Conservation (phyloP, 768 basidiomycete genomes). For the Boletus eberwhitei region DNA sequence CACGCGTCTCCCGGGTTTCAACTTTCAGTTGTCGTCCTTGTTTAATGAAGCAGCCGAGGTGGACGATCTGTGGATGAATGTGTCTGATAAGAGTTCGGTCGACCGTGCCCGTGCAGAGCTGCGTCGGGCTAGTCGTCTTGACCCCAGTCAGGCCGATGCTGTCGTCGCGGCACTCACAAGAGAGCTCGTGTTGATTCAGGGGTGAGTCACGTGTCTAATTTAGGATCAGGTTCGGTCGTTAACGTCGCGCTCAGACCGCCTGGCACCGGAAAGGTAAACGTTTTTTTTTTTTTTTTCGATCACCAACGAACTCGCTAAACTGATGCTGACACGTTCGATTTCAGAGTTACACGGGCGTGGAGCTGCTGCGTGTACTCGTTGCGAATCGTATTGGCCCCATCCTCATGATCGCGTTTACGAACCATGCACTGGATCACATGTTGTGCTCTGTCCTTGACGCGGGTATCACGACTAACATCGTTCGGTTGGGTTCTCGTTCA, state of each 20-base stretch:
- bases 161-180: conserved; percentile 57
- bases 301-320: background rate
- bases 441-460: conserved; percentile 62
- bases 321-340: background rate
- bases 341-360: conserved; percentile 65
- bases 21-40: conserved; percentile 53
- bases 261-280: conserved; percentile 68
- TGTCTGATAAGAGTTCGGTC: conserved; percentile 43
- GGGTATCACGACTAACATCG: conserved; percentile 56
- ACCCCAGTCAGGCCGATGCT: conserved; percentile 69
- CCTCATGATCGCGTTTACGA: conserved; percentile 64
- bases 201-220: conserved; percentile 38
- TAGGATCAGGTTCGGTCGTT: background rate
- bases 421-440: conserved; percentile 78
- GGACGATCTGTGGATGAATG: conserved; percentile 39
- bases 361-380: conserved; percentile 65
- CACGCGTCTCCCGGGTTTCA: conserved; percentile 51
- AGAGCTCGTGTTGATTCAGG: conserved; percentile 69
- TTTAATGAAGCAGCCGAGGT: conserved; percentile 42
- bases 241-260: conserved; percentile 49
- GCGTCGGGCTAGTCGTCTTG: conserved; percentile 50
- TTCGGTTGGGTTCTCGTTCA: conserved; percentile 68
- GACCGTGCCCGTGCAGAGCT: conserved; percentile 45
- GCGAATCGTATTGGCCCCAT: conserved; percentile 51
- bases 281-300: background rate